Conservation (phyloP, 2,329 filamentous ascomycete genomes). For the Dactylellina parvicollis region DNA sequence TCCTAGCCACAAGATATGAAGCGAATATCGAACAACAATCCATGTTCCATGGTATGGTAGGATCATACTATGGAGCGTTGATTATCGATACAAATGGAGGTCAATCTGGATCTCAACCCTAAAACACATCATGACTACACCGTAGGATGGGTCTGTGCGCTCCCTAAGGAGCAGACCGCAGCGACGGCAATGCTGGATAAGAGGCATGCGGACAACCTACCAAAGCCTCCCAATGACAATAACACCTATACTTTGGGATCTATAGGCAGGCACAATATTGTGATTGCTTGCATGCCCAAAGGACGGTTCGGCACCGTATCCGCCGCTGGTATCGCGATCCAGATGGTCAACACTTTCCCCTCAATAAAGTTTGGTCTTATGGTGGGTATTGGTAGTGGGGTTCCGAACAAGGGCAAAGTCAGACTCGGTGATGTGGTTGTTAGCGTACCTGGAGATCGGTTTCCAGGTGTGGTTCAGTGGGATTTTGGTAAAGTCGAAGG, state of each 20-base stretch:
- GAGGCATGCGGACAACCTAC: conserved; percentile 1
- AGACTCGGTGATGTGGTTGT: conserved; percentile 58
- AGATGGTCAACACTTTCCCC: conserved; percentile 19
- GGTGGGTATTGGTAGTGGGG: conserved; percentile 28
- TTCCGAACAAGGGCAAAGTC: conserved; percentile 17
- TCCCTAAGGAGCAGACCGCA: conserved; percentile 14
- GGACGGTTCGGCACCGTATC: neutral
- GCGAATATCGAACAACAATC: no score
- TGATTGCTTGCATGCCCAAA: conserved; percentile 19
- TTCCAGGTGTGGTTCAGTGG: conserved; percentile 58
- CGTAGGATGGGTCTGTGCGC: conserved; percentile 19
- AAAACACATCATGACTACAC: conserved; percentile 24
- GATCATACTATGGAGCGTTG: no score
- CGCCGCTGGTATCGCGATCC: neutral
- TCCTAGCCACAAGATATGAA: no score
- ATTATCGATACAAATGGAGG: no score
- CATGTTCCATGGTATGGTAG: no score
- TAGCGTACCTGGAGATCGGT: no score
- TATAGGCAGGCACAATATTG: conserved; percentile 13
- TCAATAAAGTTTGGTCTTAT: conserved; percentile 16
- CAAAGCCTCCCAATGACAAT: neutral
- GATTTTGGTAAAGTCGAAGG: conserved; percentile 56
- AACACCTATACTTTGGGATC: conserved; percentile 27
- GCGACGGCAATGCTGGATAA: conserved; percentile 18
- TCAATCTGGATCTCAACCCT: no score